Evolutionary conservation across 139 green algal genomes (phyloP), one percentile per base, ranked within the genome.

Genomic region (Edaphochlamys debaryana): DNA sequence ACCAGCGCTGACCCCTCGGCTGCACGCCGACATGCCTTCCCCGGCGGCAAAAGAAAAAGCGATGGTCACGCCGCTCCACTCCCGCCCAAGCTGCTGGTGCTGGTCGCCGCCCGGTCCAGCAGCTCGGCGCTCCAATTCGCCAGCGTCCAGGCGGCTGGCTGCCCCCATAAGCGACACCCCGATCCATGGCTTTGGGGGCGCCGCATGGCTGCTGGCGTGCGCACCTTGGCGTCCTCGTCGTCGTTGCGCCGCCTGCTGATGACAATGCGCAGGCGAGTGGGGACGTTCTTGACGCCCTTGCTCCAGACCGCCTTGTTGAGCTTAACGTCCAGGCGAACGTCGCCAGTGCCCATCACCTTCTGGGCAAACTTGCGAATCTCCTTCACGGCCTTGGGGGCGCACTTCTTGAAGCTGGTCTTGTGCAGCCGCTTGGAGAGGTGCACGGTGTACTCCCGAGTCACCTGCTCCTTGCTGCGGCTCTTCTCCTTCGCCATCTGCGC

Each of bases 271-370:
- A 99, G 83, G 36, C 92, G 90, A 36, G 89, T 94, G 67, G 98
- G 98, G 72, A 99, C 95, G 85, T 98, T 98, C 77, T 89, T 91
- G 85, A 99, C 94, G 69, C 97, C 97, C 93, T 98, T 93, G 87
- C 88, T 94, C 98, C 98, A 99, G 34, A 99, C 92, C 3, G 92
- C 92, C 94, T 99, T 99, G 95, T 99, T 99, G 15, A 99, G 95
- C 92, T 98, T 98, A 29, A 99, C 96, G 89, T 99, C 98, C 42
- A 99, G 68, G 68, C 97, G 92, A 66, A 99, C 98, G 56, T 99
- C 98, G 22, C 86, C 94, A 34, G 98, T 99, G 78, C 93, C 92
- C 97, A 99, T 99, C 58, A 94, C 86, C 94, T 99, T 98, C 41
- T 84, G 30, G 29, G 97, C 97, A 79, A 99, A 99, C 90, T 95